phyloP scores from a whole-genome alignment of 2,329 filamentous ascomycete genomes.

The Fusarium verrucosum region DNA sequence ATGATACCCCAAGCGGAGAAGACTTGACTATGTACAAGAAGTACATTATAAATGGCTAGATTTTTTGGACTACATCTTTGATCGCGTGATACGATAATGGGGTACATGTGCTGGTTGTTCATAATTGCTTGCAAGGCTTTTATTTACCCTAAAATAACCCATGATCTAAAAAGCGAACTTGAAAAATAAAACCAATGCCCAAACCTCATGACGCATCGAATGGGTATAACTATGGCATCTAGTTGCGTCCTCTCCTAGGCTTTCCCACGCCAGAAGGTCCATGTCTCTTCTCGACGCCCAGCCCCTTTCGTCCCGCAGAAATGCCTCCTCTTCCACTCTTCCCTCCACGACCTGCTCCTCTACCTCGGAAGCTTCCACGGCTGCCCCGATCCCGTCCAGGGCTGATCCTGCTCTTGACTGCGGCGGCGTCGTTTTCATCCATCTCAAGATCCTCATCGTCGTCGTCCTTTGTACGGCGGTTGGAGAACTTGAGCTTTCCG shows the following conservation, averaged over 20 bases:
- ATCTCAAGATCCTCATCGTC: constrained; percentile 63
- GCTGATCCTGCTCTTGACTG: constrained; percentile 61
- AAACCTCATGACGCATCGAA: constrained; percentile 40
- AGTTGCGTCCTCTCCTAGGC: constrained; percentile 49
- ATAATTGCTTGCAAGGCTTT: constrained; percentile 30
- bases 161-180: constrained; percentile 33
- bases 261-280: constrained; percentile 57
- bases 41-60: neutral
- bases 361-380: constrained; percentile 46
- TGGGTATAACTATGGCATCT: constrained; percentile 44
- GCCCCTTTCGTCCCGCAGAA: constrained; percentile 56
- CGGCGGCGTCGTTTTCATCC: constrained; percentile 61
- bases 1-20: constrained; percentile 41
- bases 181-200: constrained; percentile 37
- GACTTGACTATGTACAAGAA: constrained; percentile 5
- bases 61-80: neutral
- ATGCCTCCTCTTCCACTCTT: constrained; percentile 60
- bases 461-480: constrained; percentile 61
- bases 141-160: constrained; percentile 29
- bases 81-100: neutral
- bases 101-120: neutral
- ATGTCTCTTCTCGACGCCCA: constrained; percentile 61
- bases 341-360: constrained; percentile 47
- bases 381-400: constrained; percentile 52
- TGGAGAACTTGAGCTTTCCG: constrained; percentile 77